Percentiles rank a stretch among this genome's conserved stretches.
Evolutionary conservation across 495 filamentous ascomycete genomes (phyloP).

Genomic region (Bacidia gigantensis): DNA sequence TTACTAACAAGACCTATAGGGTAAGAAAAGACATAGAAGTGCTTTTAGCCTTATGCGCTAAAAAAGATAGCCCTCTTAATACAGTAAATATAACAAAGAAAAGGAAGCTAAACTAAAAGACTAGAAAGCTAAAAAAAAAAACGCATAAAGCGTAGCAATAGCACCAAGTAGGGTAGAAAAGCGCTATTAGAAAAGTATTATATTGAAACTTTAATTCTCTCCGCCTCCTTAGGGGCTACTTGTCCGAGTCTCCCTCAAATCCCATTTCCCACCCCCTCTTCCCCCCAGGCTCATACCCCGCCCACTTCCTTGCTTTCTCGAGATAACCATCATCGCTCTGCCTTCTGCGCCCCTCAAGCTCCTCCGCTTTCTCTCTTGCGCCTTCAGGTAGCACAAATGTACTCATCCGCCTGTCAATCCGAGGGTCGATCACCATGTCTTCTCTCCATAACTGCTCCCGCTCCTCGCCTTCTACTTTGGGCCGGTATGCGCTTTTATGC

Average conservation of each 20-base stretch:
- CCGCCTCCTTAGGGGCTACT: too few relatives aligned
- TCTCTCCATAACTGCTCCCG: constrained; percentile 61
- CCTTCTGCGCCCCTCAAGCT: constrained; percentile 5
- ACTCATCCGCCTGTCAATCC: constrained; percentile 71
- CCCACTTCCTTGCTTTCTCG: constrained; percentile 7
- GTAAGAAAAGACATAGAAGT: too few relatives aligned
- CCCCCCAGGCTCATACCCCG: constrained; percentile 6
- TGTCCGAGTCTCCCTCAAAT: constrained; percentile 8
- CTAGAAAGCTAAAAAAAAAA: too few relatives aligned
- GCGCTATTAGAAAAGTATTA: too few relatives aligned
- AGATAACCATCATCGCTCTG: background rate
- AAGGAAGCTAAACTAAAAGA: too few relatives aligned
- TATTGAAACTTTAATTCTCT: too few relatives aligned
- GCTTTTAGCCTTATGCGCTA: too few relatives aligned
- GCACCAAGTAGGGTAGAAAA: too few relatives aligned
- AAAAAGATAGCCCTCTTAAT: too few relatives aligned
- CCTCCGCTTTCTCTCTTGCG: constrained; percentile 5
- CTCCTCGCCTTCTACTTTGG: constrained; percentile 13
- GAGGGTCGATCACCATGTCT: constrained; percentile 60
- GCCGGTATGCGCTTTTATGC: constrained; percentile 51
- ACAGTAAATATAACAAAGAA: too few relatives aligned
- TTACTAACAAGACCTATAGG: too few relatives aligned
- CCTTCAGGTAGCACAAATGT: constrained; percentile 43
- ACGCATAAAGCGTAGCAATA: too few relatives aligned
- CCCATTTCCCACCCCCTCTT: constrained; percentile 16